A percentile compares a stretch with the other conserved stretches of the same genome.
These are phyloP conservation scores for Saccharomyces hybrid DNA, from an alignment of 1,139 yeast species.

Conservation along the genomic window DNA sequence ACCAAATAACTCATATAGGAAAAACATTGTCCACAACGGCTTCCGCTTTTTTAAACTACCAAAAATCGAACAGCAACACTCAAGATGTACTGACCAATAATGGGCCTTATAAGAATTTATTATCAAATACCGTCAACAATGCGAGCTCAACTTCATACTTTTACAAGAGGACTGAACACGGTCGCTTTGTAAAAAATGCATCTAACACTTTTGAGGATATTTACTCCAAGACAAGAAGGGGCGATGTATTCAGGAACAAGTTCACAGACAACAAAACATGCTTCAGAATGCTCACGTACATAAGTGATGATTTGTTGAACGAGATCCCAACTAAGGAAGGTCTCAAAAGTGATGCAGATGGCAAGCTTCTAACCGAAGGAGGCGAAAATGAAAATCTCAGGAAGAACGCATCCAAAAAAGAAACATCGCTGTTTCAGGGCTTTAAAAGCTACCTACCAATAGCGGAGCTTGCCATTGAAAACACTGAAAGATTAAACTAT, in stretches of 20 bases:
- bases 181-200: not conserved
- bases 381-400: slow-evolving; percentile 13
- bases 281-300: slow-evolving; percentile 39
- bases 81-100: slow-evolving; percentile 35
- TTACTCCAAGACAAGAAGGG: slow-evolving; percentile 19
- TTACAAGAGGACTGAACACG: not conserved
- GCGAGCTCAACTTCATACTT: slow-evolving; percentile 13
- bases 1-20: slow-evolving; percentile 24
- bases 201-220: slow-evolving; percentile 19
- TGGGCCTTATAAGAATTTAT: slow-evolving; percentile 42
- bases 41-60: slow-evolving; percentile 35
- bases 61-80: slow-evolving; percentile 23
- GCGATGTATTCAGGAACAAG: slow-evolving; percentile 30
- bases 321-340: slow-evolving; percentile 37
- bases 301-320: slow-evolving; percentile 50
- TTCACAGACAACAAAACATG: slow-evolving; percentile 35
- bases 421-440: slow-evolving; percentile 52
- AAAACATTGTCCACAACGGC: slow-evolving; percentile 42
- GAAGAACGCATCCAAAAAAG: slow-evolving; percentile 9
- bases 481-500: not conserved
- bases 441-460: slow-evolving; percentile 52
- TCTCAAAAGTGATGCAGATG: not conserved
- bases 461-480: slow-evolving; percentile 25
- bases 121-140: slow-evolving; percentile 35
- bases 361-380: slow-evolving; percentile 7